Conservation (phyloP, 352 stramenopile genomes). For the Pythium monospermum region DNA sequence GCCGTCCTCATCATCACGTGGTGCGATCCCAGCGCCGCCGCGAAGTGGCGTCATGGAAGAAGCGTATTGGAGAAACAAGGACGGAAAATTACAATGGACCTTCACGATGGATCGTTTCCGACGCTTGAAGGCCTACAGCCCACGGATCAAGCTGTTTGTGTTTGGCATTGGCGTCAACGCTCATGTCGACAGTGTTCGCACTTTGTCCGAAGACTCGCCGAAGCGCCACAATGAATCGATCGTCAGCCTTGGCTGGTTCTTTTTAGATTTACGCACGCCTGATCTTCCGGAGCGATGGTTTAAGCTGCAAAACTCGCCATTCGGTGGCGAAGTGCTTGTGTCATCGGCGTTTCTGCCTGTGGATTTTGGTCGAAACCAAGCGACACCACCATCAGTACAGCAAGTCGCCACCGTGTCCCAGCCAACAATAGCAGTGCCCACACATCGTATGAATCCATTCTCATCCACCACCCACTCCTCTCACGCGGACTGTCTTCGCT, state of each 20-base stretch:
- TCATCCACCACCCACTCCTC: no score
- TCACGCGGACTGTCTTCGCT: conserved; percentile 47
- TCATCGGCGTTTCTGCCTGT: conserved; percentile 32
- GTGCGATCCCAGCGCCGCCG: conserved; percentile 4
- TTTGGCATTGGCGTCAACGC: conserved; percentile 45
- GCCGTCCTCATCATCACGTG: background rate
- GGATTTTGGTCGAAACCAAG: conserved; percentile 1
- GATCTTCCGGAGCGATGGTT: conserved; percentile 64
- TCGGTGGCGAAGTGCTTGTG: conserved; percentile 65
- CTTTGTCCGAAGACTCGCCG: conserved; percentile 17
- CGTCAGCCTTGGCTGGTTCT: conserved; percentile 77
- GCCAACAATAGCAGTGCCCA: background rate
- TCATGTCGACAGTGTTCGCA: conserved; percentile 12
- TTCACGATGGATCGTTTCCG: conserved; percentile 59
- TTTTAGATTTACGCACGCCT: conserved; percentile 73
- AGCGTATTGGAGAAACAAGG: conserved; percentile 38
- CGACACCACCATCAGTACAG: background rate
- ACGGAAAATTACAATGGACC: conserved; percentile 54
- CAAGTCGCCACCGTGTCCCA: background rate
- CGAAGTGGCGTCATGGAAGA: conserved; percentile 50
- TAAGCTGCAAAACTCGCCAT: conserved; percentile 67
- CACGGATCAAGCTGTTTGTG: conserved; percentile 66
- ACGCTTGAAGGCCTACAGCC: conserved; percentile 56
- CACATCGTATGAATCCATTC: background rate
- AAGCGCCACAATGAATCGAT: conserved; percentile 23